Percentiles rank a stretch among this genome's conserved stretches.
phyloP scores from a whole-genome alignment of 306 rosid species.

The Medicago arabica region DNA sequence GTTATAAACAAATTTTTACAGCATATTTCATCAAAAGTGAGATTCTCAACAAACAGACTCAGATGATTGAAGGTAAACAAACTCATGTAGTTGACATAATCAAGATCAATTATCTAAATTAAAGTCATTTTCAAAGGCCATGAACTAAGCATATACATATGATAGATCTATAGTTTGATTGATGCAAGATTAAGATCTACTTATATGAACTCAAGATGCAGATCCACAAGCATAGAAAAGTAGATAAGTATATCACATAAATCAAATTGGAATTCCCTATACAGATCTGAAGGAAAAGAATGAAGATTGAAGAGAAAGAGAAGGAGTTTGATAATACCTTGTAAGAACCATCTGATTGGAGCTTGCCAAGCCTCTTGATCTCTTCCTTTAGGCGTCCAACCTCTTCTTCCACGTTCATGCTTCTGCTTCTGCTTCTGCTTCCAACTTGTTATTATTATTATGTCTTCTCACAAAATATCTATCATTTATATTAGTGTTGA shows the following conservation, averaged over 20 bases:
- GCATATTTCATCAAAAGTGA: too few species aligned
- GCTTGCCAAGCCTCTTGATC: conserved; percentile 72
- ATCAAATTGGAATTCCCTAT: not conserved
- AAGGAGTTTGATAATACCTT: conserved; percentile 53
- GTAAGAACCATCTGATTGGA: conserved; percentile 74
- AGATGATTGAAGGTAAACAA: too few species aligned
- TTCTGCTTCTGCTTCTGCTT: conserved; percentile 26
- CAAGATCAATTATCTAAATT: not conserved
- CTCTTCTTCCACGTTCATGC: conserved; percentile 85
- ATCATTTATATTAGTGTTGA: not conserved
- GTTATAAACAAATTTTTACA: too few species aligned
- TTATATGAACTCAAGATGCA: conserved; percentile 8
- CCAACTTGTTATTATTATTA: conserved; percentile 40
- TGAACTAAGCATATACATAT: not conserved
- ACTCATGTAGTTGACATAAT: not conserved
- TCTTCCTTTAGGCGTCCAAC: conserved; percentile 72
- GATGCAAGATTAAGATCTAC: not conserved
- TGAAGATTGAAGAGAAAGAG: not conserved
- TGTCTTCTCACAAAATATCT: conserved; percentile 5
- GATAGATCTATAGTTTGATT: conserved; percentile 28
- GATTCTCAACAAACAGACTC: too few species aligned
- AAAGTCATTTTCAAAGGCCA: too few species aligned
- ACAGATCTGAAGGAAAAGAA: not conserved
- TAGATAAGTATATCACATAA: not conserved
- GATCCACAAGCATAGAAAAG: conserved; percentile 27